Conservation (phyloP, 2,329 filamentous ascomycete genomes). For the Albifimbria verrucaria region DNA sequence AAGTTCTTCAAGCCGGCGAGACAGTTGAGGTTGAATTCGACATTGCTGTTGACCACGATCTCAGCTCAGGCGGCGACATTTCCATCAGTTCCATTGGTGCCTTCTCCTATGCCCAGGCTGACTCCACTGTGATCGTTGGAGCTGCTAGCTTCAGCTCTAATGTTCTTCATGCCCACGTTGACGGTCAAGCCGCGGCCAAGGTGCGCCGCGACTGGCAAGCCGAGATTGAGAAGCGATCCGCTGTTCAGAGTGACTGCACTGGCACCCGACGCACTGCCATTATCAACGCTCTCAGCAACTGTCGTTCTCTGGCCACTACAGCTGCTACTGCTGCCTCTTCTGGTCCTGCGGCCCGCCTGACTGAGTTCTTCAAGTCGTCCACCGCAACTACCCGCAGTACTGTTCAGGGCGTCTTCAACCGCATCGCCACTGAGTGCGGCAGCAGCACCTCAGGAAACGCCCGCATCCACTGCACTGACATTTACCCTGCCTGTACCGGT, state of each 20-base stretch:
- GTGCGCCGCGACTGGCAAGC: slow-evolving; percentile 40
- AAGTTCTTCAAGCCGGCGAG: slow-evolving; percentile 38
- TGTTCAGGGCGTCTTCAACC: slow-evolving; percentile 43
- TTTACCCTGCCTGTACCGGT: background rate
- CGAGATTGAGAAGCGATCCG: slow-evolving; percentile 32
- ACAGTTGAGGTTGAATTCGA: slow-evolving; percentile 47
- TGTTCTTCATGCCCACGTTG: slow-evolving; percentile 50
- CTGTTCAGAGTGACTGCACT: slow-evolving; percentile 47
- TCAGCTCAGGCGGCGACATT: slow-evolving; percentile 42
- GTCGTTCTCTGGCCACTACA: slow-evolving; percentile 31
- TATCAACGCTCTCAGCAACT: slow-evolving; percentile 44
- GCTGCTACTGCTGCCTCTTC: slow-evolving; percentile 48
- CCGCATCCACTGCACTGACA: slow-evolving; percentile 1
- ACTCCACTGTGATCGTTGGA: slow-evolving; percentile 43
- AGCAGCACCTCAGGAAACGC: background rate
- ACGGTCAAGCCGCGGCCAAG: slow-evolving; percentile 47
- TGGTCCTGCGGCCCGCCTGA: slow-evolving; percentile 40
- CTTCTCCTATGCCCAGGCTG: slow-evolving; percentile 47
- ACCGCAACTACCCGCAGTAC: slow-evolving; percentile 31
- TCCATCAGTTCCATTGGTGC: slow-evolving; percentile 49
- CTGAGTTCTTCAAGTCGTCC: slow-evolving; percentile 57
- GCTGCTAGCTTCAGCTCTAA: slow-evolving; percentile 52
- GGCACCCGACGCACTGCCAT: slow-evolving; percentile 37
- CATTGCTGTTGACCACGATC: slow-evolving; percentile 47
- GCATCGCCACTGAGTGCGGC: slow-evolving; percentile 43